phyloP scores from a whole-genome alignment of 345 rosid species.

The Aquilaria sinensis region DNA sequence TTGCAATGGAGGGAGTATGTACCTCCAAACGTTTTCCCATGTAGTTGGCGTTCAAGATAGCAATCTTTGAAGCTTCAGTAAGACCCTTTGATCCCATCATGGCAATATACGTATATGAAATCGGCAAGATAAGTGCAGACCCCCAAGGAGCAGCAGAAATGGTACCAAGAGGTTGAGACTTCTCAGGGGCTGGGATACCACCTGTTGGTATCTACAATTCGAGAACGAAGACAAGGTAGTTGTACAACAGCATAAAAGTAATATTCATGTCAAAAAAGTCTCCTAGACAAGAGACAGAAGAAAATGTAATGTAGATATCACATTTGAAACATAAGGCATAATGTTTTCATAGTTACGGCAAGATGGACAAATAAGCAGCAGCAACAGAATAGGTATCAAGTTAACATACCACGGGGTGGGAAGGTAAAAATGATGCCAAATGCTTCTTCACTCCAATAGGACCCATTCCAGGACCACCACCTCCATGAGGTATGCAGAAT shows the following conservation, averaged over 20 bases:
- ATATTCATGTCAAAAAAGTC: background rate
- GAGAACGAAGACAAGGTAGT: constrained; percentile 5
- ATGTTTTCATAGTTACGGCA: background rate
- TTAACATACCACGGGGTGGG: constrained; percentile 85
- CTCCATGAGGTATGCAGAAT: constrained; percentile 98
- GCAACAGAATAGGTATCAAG: too few relatives aligned
- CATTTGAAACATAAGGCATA: background rate
- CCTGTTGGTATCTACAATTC: constrained; percentile 58
- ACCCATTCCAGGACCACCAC: constrained; percentile 99
- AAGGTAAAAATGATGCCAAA: constrained; percentile 92
- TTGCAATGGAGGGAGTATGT: constrained; percentile 12
- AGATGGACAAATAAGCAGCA: background rate
- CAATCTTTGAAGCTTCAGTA: constrained; percentile 92
- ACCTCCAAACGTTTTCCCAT: constrained; percentile 99
- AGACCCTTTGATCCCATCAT: constrained; percentile 99
- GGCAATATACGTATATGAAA: constrained; percentile 87
- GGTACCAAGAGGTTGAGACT: constrained; percentile 68
- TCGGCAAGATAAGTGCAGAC: constrained; percentile 94
- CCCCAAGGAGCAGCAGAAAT: constrained; percentile 99
- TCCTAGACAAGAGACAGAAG: background rate
- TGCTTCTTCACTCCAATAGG: constrained; percentile 99
- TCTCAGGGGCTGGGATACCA: constrained; percentile 80
- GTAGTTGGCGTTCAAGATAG: constrained; percentile 96
- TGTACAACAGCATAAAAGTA: constrained; percentile 4
- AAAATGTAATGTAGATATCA: background rate